Base-by-base conservation (phyloP, 768 basidiomycete species). In the Mycena galopus region DNA sequence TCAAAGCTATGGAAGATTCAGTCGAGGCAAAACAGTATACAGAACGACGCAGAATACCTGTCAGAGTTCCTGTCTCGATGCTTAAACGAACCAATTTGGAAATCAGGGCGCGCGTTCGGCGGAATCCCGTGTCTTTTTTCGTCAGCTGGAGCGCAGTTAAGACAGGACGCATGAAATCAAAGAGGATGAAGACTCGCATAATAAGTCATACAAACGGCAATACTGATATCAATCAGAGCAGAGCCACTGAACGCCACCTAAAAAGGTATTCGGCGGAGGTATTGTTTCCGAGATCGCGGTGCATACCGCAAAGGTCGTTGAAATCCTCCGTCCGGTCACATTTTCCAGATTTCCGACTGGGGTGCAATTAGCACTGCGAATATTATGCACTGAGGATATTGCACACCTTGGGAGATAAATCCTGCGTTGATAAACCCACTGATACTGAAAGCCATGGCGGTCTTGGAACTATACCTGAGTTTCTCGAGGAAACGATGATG, bases 21-120 rank as follows among this genome's bases (percentile, higher is more conserved):
- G 47, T 50, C 47, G 47, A n/a, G 47, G 10, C 11, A 10, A 50
- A 23, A 47, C 21, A 16, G 23, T n/a, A 23, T 37, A n/a, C 23
- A 19, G 21, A 37, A 25, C 23, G 39, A 23, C n/a, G 42, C 37
- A 29, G 27, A 50, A 29, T 66, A 66, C 65, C 55, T 16, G 65
- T 66, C 14, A 66, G 27, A 44, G 55, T 39, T 12, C 65, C 65
- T 21, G 65, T 66, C 55, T 66, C 65, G 35, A 65, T 53, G 19
- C n/a, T 30, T 19, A 65, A 21, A 16, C 50, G 47, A 21, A 37
- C 27, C 29, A 65, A 30, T 29, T 44, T 66, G 8, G 65, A 39
- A 29, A 66, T 23, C 14, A 66, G 4, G 55, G 32, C 65, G 19
- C 33, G 53, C 23, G 65, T 66, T 16, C 32, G 65, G 4, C 55